Base-by-base conservation (phyloP, 2,329 filamentous ascomycete species). In the Lithohypha guttulata region DNA sequence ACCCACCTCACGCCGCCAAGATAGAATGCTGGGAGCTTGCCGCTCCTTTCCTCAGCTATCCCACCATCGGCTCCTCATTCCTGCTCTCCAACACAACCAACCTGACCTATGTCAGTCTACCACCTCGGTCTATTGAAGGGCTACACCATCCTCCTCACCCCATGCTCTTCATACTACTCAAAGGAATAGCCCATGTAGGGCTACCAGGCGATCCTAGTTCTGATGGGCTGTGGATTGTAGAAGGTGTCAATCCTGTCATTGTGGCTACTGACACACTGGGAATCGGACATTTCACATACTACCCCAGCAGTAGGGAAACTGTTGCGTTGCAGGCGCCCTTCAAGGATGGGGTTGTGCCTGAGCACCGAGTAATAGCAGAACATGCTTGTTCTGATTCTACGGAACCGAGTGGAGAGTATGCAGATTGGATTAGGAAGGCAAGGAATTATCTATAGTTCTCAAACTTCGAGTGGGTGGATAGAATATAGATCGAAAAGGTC, bases 241-340 rank as follows among this genome's bases (percentile, higher is more conserved):
- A 41, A 3, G 39, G 42, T 3, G 20, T 37, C 15, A 40, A 45
- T 6, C 34, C 41, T 21, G 26, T 55, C 7, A 47, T 55, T 22
- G 44, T 56, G 22, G 53, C 54, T 8, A 46, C 41, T n/a, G 40
- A 48, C 25, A n/a, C 21, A 15, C 35, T 43, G 8, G 51, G 52
- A 10, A 33, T 42, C 5, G 54, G 54, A 5, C 53, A 54, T 34
- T 42, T 47, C 41, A 55, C 52, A 8, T 49, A 47, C n/a, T 55
- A 55, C 39, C 53, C 53, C 2, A 38, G 42, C 4, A 46, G 53
- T 22, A 47, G 43, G 18, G 41, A 46, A 20, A 48, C 49, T 3
- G 47, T 52, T 28, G 51, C 53, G 15, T 32, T 56, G 26, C 52
- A 55, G 46, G 42, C 53, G 19, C 51, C 54, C 2, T 52, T 55